Percentiles rank a stretch among this genome's conserved stretches.
These are phyloP conservation scores for Handroanthus guayacan DNA, from an alignment of 257 asterid genomes.

Conservation along the genomic window DNA sequence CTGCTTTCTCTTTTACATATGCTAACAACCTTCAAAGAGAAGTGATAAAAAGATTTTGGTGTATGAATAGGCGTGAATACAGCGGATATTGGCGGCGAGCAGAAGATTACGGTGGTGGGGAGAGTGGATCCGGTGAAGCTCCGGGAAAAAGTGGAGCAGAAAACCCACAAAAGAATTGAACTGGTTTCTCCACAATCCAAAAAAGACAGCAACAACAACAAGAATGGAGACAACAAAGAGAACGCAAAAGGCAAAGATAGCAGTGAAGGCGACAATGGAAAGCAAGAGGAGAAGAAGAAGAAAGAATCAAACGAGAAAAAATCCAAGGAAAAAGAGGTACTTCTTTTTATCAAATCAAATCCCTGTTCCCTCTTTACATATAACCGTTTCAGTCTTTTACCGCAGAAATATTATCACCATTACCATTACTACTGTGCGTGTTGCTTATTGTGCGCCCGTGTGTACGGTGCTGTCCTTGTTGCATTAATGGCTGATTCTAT, in stretches of 20 bases:
- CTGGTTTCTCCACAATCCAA: constrained; percentile 64
- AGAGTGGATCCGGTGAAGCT: constrained; percentile 71
- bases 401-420: not conserved
- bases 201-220: constrained; percentile 39
- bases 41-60: not conserved
- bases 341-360: constrained; percentile 1
- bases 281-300: constrained; percentile 42
- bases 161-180: constrained; percentile 60
- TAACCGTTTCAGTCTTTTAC: not conserved
- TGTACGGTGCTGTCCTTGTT: constrained; percentile 20
- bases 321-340: constrained; percentile 54
- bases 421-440: not conserved
- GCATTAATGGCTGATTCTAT: constrained; percentile 41
- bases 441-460: constrained; percentile 32
- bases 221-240: constrained; percentile 32
- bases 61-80: constrained; percentile 57
- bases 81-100: constrained; percentile 53
- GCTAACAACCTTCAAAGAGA: too few relatives aligned
- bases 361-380: not conserved
- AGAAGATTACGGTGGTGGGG: constrained; percentile 66
- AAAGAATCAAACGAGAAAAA: constrained; percentile 50
- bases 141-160: constrained; percentile 61
- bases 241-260: constrained; percentile 40
- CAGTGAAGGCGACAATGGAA: constrained; percentile 19
- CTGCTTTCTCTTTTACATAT: not conserved